Evolutionary conservation across 1,284 basidiomycete species (phyloP).

Genomic region (Leucoagaricus sp.): DNA sequence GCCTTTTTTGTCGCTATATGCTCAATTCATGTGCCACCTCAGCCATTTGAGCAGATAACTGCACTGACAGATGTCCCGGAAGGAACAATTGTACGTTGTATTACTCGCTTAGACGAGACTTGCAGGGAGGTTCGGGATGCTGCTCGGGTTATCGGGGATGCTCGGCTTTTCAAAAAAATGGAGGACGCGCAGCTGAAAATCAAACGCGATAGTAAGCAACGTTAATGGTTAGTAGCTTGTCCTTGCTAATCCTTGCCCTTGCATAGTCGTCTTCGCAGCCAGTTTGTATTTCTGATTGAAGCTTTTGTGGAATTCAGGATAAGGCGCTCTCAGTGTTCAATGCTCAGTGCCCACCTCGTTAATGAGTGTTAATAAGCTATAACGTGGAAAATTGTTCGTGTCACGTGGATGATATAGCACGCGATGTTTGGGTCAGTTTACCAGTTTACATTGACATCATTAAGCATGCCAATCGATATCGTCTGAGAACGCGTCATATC

Average conservation of each 20-base stretch:
- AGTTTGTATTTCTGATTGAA: conserved; percentile 82
- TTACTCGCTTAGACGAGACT: conserved; percentile 95
- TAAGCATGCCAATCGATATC: neutral
- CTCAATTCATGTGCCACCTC: conserved; percentile 7
- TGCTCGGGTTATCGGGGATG: conserved; percentile 96
- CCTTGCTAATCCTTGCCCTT: conserved; percentile 13
- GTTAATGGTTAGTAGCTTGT: neutral
- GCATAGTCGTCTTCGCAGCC: conserved; percentile 81
- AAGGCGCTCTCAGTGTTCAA: too few relatives aligned
- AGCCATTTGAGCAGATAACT: conserved; percentile 97
- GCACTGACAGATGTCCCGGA: conserved; percentile 93
- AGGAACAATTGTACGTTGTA: conserved; percentile 95
- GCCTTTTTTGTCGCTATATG: neutral
- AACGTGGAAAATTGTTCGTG: too few relatives aligned
- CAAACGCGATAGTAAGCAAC: conserved; percentile 85
- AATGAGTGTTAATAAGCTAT: too few relatives aligned
- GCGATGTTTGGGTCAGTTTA: too few relatives aligned
- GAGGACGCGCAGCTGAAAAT: conserved; percentile 93
- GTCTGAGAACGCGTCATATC: neutral
- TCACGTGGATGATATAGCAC: neutral
- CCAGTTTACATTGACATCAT: neutral
- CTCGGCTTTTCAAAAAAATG: conserved; percentile 96
- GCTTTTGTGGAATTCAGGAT: too few relatives aligned
- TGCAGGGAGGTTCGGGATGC: conserved; percentile 97
- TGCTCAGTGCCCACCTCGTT: too few relatives aligned